These are phyloP conservation scores for Elongisporangium prolatum DNA, from an alignment of 352 stramenopile species.

Conservation along the genomic window DNA sequence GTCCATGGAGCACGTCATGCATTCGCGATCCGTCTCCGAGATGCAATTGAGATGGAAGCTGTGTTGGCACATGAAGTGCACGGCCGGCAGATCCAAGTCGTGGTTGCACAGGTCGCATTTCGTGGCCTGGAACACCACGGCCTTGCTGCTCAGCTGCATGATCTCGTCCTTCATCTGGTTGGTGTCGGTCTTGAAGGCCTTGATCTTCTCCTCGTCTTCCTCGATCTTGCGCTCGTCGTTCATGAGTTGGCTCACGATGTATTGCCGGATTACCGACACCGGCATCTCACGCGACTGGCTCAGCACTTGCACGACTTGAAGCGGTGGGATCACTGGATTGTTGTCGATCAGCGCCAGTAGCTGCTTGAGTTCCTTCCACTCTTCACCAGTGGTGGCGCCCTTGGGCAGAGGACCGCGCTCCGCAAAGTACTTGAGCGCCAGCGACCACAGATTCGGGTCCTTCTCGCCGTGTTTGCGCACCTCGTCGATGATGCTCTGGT, in stretches of 20 bases:
- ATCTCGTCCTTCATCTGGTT: conserved; percentile 91
- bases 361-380: conserved; percentile 81
- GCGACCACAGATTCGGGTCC: conserved; percentile 87
- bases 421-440: conserved; percentile 89
- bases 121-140: conserved; percentile 87
- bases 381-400: conserved; percentile 44
- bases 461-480: conserved; percentile 88
- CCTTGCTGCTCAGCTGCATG: conserved; percentile 69
- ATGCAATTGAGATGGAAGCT: conserved; percentile 90
- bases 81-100: conserved; percentile 86
- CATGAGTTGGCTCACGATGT: conserved; percentile 80
- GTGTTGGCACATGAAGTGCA: conserved; percentile 91
- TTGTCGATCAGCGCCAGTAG: conserved; percentile 73
- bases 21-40: conserved; percentile 85
- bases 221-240: conserved; percentile 81
- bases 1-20: conserved; percentile 85
- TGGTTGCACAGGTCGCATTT: conserved; percentile 89
- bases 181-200: conserved; percentile 81
- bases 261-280: conserved; percentile 80
- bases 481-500: conserved; percentile 85
- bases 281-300: conserved; percentile 78
- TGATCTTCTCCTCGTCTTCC: conserved; percentile 84
- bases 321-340: conserved; percentile 73
- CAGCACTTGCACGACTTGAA: conserved; percentile 84
- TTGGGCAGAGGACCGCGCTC: conserved; percentile 75